These are phyloP conservation scores for Orobanche coerulescens DNA, from an alignment of 257 asterid genomes.

Conservation along the genomic window DNA sequence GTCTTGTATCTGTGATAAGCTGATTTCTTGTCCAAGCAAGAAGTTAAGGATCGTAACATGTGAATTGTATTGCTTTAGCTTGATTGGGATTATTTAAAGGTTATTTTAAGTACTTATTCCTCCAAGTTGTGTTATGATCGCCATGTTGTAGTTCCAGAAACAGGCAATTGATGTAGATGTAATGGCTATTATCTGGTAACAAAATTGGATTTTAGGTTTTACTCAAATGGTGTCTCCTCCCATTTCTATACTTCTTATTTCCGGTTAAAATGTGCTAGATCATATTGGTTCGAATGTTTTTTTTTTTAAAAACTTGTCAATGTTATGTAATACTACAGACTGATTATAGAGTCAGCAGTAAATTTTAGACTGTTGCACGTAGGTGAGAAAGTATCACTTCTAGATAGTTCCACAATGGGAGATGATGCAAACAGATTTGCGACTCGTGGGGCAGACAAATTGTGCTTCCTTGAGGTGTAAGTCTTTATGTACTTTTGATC, in stretches of 20 bases:
- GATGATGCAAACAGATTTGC: constrained; percentile 61
- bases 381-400: constrained; percentile 48
- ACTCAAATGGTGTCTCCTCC: not conserved
- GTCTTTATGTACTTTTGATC: constrained; percentile 22
- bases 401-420: constrained; percentile 32
- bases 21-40: constrained; percentile 11
- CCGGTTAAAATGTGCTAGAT: not conserved
- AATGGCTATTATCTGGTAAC: constrained; percentile 7
- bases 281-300: not conserved
- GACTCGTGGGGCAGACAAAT: constrained; percentile 58
- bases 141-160: not conserved
- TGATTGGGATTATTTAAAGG: constrained; percentile 1
- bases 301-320: constrained; percentile 8
- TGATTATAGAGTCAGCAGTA: constrained; percentile 1
- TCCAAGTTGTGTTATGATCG: not conserved
- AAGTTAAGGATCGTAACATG: not conserved
- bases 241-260: not conserved
- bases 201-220: not conserved
- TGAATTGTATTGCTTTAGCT: not conserved
- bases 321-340: not conserved
- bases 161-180: not conserved
- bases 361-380: constrained; percentile 10
- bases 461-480: constrained; percentile 68
- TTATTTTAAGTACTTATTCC: not conserved
- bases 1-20: not conserved